Base-by-base conservation (phyloP, 2,329 filamentous ascomycete genomes). In the Claviceps pusilla region DNA sequence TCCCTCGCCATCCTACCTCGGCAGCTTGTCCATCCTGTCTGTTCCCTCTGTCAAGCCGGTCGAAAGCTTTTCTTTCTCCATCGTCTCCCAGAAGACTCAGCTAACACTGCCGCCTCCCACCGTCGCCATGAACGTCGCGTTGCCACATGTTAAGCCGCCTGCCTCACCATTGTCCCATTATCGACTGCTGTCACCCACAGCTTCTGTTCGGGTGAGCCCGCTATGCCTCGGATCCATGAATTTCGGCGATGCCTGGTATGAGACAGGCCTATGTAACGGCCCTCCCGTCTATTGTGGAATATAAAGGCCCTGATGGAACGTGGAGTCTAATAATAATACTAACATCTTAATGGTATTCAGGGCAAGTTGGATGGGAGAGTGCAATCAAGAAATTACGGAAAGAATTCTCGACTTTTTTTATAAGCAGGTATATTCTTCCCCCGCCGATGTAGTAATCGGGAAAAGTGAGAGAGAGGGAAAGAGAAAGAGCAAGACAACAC, bases 361-460 rank as follows among this genome's bases (percentile, higher is more conserved):
- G 78, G 71, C 71, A 58, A 65, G 67, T 0, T 73, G 72, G 52
- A 78, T 88, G 76, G 85, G 85, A 37, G 74, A 75, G 42, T 86
- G 83, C 66, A 74, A 78, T 63, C 79, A 86, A 63, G 72, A 78
- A 51, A 75, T 75, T 1, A 73, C 78, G 1, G 83, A 86, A 59
- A 70, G 73, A 24, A 79, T 88, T 31, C 73, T 88, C 9, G 83
- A 88, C 62, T 79, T 76, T 63, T 87, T 79, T 68, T 79, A 76
- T 56, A 74, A 76, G 6, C 74, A 81, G 28, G 82, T 69, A 56
- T 54, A 62, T 52, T 41, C 31, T 12, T 19, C 3, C n/a, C 24
- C 14, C 31, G 28, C 6, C 42, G n/a, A 50, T 39, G 28, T 4
- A 19, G 35, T 35, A 5, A 16, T 35, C 31, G 14, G 46, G 7